Base-by-base conservation (phyloP, 148 eudicot species). In the Nepenthes gracilis region DNA sequence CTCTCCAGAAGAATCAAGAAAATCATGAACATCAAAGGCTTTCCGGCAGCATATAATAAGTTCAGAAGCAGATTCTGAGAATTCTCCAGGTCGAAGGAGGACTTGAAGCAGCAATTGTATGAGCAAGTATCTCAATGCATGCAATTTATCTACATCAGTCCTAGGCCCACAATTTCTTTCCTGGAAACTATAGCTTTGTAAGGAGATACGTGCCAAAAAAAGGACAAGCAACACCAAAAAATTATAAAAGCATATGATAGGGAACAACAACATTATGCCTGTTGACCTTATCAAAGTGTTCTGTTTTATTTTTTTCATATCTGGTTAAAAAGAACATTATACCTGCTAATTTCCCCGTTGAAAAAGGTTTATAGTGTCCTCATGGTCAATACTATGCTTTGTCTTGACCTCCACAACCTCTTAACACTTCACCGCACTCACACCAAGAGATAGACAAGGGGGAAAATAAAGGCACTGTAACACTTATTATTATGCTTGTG, bases 111-210 rank as follows among this genome's bases (percentile, higher is more conserved):
- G 74, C 77, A 94, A 60, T 47, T 94, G 97, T 55, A 94, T 94
- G 65, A 94, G 95, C 79, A 94, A 78, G 68, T 89, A 89, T 71
- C 97, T 85, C 77, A 89, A 65, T n/a, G 99, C 87, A 71, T 81
- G 99, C 60, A 94, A 64, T 58, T 83, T 94, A 68, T 80, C 82
- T 32, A 80, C 82, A 6, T 74, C 82, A 4, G 75, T 58, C 67
- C 84, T 81, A 35, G 74, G 81, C 62, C 84, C 95, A 71, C 79
- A 68, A 68, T 78, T 94, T 64, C 87, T 83, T 67, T 80, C 97
- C 99, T 94, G 79, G 38, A 74, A 64, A 12, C 0, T 23, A 23
- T 23, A 23, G 23, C 23, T 23, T 23, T 23, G 23, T 23, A 23
- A 23, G 23, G 23, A 23, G 12, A 43, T 47, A 48, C 67, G 38